phyloP scores from a whole-genome alignment of 345 rosid species.

The Cardamine occulta region DNA sequence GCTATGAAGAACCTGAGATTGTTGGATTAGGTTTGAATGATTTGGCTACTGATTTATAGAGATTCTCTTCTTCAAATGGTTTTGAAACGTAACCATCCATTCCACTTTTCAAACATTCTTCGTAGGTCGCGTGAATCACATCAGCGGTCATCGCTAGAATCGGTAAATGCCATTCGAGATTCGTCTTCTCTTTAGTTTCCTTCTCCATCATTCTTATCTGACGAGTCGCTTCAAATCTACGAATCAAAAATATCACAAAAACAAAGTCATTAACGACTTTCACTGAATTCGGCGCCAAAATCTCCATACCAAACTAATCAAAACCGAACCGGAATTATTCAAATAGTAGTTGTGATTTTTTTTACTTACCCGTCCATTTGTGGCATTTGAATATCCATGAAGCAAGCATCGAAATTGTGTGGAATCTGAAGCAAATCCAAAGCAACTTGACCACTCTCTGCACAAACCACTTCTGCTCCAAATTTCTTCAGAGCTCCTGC shows the following conservation, averaged over 20 bases:
- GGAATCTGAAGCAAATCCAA: slow-evolving; percentile 73
- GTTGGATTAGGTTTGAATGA: slow-evolving; percentile 67
- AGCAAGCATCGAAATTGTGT: slow-evolving; percentile 90
- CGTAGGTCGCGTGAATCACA: slow-evolving; percentile 90
- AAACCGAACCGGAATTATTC: not conserved
- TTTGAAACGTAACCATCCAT: slow-evolving; percentile 98
- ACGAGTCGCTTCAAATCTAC: slow-evolving; percentile 91
- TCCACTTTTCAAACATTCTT: slow-evolving; percentile 80
- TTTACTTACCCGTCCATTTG: slow-evolving; percentile 93
- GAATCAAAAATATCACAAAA: not conserved
- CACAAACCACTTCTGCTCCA: slow-evolving; percentile 91
- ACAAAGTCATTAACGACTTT: not conserved
- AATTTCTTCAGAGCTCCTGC: slow-evolving; percentile 93
- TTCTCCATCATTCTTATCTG: slow-evolving; percentile 77
- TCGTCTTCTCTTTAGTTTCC: slow-evolving; percentile 60
- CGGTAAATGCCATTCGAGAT: slow-evolving; percentile 71
- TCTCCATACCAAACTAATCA: not conserved
- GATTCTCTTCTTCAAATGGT: slow-evolving; percentile 95
- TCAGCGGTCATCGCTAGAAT: slow-evolving; percentile 98
- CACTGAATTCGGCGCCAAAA: not conserved
- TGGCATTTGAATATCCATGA: slow-evolving; percentile 99
- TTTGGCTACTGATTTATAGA: slow-evolving; percentile 80
- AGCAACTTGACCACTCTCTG: slow-evolving; percentile 84
- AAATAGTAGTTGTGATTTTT: not conserved
- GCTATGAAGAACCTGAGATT: slow-evolving; percentile 36